Conservation (phyloP, 2,329 filamentous ascomycete species). For the Ophiostoma ulmi region DNA sequence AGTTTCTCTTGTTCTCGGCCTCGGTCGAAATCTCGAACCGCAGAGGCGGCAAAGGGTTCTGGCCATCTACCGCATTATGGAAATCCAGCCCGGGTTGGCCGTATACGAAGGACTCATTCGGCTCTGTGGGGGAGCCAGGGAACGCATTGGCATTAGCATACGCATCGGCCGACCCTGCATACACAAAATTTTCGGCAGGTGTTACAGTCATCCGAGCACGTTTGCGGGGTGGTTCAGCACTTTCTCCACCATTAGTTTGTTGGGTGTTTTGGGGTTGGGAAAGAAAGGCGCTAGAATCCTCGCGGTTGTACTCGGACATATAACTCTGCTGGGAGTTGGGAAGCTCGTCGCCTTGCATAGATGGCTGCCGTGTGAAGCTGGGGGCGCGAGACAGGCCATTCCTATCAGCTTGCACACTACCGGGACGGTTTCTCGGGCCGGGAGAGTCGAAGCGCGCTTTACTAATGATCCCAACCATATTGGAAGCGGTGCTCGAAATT, state of each 20-base stretch:
- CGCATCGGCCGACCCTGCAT: slow-evolving; percentile 36
- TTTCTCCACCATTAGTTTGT: slow-evolving; percentile 49
- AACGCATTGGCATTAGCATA: slow-evolving; percentile 43
- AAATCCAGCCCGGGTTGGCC: slow-evolving; percentile 45
- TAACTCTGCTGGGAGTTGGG: slow-evolving; percentile 82
- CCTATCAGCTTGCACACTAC: slow-evolving; percentile 31
- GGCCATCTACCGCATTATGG: slow-evolving; percentile 43
- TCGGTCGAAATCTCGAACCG: slow-evolving; percentile 57
- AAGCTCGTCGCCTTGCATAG: slow-evolving; percentile 65
- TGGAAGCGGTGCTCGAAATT: slow-evolving; percentile 87
- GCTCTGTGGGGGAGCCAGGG: slow-evolving; percentile 71
- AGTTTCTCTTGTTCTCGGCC: slow-evolving; percentile 72
- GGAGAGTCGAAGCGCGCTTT: slow-evolving; percentile 93
- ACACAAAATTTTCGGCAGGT: slow-evolving; percentile 54
- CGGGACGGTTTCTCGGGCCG: slow-evolving; percentile 54
- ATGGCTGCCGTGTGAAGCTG: slow-evolving; percentile 66
- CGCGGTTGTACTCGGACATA: slow-evolving; percentile 68
- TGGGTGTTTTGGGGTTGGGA: slow-evolving; percentile 46
- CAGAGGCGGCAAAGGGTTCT: slow-evolving; percentile 60
- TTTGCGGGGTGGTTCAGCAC: slow-evolving; percentile 75
- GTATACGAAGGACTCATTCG: slow-evolving; percentile 73
- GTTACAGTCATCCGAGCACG: slow-evolving; percentile 58
- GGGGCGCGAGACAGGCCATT: slow-evolving; percentile 60
- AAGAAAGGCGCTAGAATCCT: slow-evolving; percentile 62
- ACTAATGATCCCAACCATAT: slow-evolving; percentile 91